Evolutionary conservation across 2,329 filamentous ascomycete species (phyloP).

Genomic region (Zymoseptoria passerinii): DNA sequence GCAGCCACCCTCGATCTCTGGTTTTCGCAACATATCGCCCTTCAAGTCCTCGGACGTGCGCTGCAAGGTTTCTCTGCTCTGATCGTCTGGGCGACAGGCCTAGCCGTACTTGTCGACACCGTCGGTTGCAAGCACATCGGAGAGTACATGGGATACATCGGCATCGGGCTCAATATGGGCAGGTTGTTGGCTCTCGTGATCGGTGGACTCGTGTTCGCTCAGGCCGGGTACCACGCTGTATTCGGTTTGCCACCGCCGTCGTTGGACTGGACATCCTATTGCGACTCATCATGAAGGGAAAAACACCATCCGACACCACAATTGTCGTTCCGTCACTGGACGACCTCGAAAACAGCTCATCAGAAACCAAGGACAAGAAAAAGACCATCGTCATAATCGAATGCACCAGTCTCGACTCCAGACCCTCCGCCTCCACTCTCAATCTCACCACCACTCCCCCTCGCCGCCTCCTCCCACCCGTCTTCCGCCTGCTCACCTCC

Average conservation of each 20-base stretch:
- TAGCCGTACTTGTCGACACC: conserved; percentile 63
- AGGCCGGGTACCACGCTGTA: conserved; percentile 30
- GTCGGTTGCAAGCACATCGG: conserved; percentile 53
- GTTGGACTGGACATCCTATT: conserved; percentile 14
- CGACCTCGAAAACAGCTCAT: background rate
- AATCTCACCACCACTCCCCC: background rate
- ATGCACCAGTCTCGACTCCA: background rate
- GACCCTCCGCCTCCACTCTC: background rate
- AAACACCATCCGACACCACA: background rate
- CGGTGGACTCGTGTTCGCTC: conserved; percentile 57
- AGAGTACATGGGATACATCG: conserved; percentile 57
- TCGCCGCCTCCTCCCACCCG: conserved; percentile 4
- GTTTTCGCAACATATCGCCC: conserved; percentile 50
- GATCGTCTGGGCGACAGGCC: conserved; percentile 63
- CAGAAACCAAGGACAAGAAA: background rate
- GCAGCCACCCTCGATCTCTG: conserved; percentile 57
- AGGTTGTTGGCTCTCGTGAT: conserved; percentile 56
- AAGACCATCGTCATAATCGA: background rate
- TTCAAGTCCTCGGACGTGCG: conserved; percentile 54
- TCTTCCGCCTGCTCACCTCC: conserved; percentile 15
- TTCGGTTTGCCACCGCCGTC: conserved; percentile 14
- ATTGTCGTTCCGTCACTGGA: background rate
- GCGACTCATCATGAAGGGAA: conserved; percentile 17
- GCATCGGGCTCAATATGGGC: conserved; percentile 54
- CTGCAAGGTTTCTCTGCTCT: conserved; percentile 60